These are phyloP conservation scores for Mallotus repandus DNA, from an alignment of 441 rosid species.

Conservation along the genomic window DNA sequence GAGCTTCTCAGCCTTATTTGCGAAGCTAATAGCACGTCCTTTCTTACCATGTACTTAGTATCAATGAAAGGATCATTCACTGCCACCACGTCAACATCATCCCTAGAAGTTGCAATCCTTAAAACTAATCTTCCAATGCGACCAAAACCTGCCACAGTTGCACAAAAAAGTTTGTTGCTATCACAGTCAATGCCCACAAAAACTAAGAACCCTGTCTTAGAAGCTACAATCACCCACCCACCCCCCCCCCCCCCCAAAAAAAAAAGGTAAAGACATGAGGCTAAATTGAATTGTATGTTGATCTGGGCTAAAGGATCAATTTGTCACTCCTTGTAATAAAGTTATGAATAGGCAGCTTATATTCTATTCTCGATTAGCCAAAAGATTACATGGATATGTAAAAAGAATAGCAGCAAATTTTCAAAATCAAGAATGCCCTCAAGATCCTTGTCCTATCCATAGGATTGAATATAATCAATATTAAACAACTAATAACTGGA, in stretches of 20 bases:
- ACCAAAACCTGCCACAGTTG: conserved; percentile 73
- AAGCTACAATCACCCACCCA: neutral
- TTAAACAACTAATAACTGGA: neutral
- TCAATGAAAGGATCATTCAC: conserved; percentile 97
- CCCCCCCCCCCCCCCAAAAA: too few relatives aligned
- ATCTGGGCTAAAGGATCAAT: neutral
- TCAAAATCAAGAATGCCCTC: neutral
- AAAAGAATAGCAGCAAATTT: neutral
- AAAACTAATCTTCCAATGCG: conserved; percentile 95
- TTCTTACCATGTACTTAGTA: conserved; percentile 87
- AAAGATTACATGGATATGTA: neutral
- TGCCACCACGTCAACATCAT: conserved; percentile 84
- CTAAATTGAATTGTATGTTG: neutral
- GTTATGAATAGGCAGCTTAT: neutral
- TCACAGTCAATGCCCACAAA: neutral
- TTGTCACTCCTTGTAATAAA: neutral
- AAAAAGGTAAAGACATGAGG: neutral
- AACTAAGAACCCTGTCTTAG: neutral
- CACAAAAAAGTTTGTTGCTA: conserved; percentile 1
- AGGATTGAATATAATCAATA: neutral
- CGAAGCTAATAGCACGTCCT: conserved; percentile 6
- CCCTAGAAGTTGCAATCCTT: conserved; percentile 83
- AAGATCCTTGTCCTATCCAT: neutral
- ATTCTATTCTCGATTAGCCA: too few relatives aligned
- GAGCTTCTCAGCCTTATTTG: neutral